Percentiles rank a stretch among this genome's conserved stretches.
Evolutionary conservation across 306 rosid species (phyloP).

Genomic region (Pueraria montana): DNA sequence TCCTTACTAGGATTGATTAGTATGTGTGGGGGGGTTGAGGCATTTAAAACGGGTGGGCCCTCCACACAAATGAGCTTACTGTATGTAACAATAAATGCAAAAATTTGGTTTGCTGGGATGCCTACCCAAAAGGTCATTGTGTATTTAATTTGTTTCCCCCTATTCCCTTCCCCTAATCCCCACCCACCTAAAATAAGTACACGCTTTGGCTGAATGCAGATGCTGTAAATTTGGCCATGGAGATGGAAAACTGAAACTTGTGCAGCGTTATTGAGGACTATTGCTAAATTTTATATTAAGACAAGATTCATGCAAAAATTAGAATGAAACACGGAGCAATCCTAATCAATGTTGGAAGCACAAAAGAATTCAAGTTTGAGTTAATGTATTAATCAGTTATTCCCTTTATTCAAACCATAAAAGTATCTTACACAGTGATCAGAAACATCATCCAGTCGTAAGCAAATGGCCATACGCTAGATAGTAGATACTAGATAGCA

Average conservation of each 20-base stretch:
- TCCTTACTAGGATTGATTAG: not conserved
- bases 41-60: not conserved
- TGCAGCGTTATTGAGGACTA: not conserved
- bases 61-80: not conserved
- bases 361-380: not conserved
- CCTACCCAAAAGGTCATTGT: not conserved
- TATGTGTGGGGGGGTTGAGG: not conserved
- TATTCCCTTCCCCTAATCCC: no score
- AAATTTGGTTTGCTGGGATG: not conserved
- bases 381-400: not conserved
- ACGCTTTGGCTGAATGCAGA: not conserved
- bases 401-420: constrained; percentile 33
- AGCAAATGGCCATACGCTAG: constrained; percentile 1
- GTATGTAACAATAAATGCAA: not conserved
- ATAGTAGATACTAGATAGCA: not conserved
- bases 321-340: not conserved
- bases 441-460: constrained; percentile 18
- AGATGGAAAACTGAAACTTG: not conserved
- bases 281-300: not conserved
- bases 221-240: not conserved
- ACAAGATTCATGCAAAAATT: not conserved
- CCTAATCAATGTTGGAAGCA: not conserved
- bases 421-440: not conserved
- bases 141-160: not conserved
- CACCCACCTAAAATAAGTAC: not conserved